These are phyloP conservation scores for Penicillium sp. DNA, from an alignment of 2,329 filamentous ascomycete species.

Conservation along the genomic window DNA sequence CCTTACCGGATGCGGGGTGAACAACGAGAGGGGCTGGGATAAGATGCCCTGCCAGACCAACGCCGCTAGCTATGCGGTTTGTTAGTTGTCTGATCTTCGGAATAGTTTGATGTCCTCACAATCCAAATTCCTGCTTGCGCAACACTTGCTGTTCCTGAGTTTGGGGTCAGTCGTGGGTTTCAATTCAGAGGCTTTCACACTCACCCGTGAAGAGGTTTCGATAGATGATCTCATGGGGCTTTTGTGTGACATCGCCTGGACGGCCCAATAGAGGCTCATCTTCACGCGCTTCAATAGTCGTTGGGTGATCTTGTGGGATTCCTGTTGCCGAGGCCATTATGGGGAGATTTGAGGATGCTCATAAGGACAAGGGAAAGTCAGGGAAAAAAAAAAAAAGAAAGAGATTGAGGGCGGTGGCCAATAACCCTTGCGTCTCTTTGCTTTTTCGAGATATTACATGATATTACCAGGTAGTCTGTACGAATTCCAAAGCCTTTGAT, in stretches of 20 bases:
- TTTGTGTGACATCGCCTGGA: constrained; percentile 71
- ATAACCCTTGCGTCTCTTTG: neutral
- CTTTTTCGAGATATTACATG: neutral
- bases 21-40: constrained; percentile 68
- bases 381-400: too few relatives aligned
- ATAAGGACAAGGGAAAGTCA: neutral
- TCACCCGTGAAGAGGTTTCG: constrained; percentile 73
- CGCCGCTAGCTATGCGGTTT: constrained; percentile 55
- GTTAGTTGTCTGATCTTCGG: neutral
- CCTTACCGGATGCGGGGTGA: constrained; percentile 81
- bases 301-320: constrained; percentile 55
- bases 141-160: constrained; percentile 71
- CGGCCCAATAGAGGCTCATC: constrained; percentile 69
- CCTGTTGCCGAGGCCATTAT: constrained; percentile 68
- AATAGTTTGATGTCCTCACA: constrained; percentile 37
- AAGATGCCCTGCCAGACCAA: constrained; percentile 78
- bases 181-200: constrained; percentile 16
- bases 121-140: constrained; percentile 77
- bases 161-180: neutral
- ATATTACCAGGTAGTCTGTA: too few relatives aligned
- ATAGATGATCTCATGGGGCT: constrained; percentile 60
- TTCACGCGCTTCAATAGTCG: constrained; percentile 47
- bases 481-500: neutral
- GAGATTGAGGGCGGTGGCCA: neutral
- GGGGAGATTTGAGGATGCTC: neutral